A percentile compares a stretch with the other conserved stretches of the same genome.
Conservation (phyloP, 768 basidiomycete species). For the Naematelia aurantialba region DNA sequence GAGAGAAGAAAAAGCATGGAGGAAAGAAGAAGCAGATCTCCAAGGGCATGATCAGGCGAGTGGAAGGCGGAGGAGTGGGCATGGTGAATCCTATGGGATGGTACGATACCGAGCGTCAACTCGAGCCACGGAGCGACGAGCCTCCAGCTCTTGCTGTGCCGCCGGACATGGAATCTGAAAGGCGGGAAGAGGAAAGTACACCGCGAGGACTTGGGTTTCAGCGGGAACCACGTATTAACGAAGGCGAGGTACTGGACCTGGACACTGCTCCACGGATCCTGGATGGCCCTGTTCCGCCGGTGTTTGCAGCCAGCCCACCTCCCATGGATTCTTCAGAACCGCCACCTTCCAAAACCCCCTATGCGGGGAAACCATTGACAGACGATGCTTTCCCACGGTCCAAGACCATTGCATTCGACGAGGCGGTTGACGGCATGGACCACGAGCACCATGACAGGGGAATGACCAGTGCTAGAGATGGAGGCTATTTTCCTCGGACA, state of each 20-base stretch:
- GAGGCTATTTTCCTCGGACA: slow-evolving; percentile 41
- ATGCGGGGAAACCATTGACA: slow-evolving; percentile 19
- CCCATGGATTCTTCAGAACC: neutral
- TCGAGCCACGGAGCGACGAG: neutral
- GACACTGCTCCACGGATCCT: neutral
- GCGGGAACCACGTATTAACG: neutral
- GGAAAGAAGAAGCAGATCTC: slow-evolving; percentile 32
- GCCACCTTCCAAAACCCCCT: slow-evolving; percentile 9
- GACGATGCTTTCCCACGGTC: slow-evolving; percentile 48
- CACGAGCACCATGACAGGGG: slow-evolving; percentile 20
- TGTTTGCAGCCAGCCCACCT: neutral
- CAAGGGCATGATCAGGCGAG: slow-evolving; percentile 51
- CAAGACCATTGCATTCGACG: slow-evolving; percentile 51
- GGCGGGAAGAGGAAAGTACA: neutral
- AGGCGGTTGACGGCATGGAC: slow-evolving; percentile 35
- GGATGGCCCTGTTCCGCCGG: neutral
- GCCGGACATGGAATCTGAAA: neutral
- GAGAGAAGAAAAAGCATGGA: slow-evolving; percentile 31
- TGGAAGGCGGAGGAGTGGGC: slow-evolving; percentile 50
- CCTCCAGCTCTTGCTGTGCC: neutral
- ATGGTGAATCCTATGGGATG: slow-evolving; percentile 51
- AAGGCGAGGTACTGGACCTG: neutral
- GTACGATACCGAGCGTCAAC: slow-evolving; percentile 31
- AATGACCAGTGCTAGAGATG: slow-evolving; percentile 32
- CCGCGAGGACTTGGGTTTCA: neutral